These are phyloP conservation scores for Tricholoma furcatifolium DNA, from an alignment of 768 basidiomycete species.

Conservation along the genomic window DNA sequence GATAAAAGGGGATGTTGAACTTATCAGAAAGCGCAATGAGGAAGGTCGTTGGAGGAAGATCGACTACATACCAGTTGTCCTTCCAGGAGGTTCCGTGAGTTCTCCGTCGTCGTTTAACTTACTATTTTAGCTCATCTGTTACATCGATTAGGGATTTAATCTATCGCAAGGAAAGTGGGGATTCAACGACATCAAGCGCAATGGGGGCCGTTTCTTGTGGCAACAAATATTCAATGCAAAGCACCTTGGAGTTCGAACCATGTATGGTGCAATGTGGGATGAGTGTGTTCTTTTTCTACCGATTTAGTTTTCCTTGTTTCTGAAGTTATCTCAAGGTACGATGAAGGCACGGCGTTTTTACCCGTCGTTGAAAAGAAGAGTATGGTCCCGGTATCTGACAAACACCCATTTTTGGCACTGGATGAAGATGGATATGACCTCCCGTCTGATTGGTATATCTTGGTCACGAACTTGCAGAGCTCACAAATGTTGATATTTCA, in stretches of 20 bases:
- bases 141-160: constrained; percentile 57
- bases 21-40: constrained; percentile 51
- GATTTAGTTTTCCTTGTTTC: constrained; percentile 4
- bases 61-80: constrained; percentile 82
- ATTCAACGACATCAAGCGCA: constrained; percentile 68
- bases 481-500: not conserved
- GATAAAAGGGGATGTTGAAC: constrained; percentile 62
- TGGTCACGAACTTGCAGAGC: not conserved
- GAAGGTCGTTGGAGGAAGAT: constrained; percentile 46
- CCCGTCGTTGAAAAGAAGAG: constrained; percentile 62
- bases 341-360: constrained; percentile 83
- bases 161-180: constrained; percentile 68
- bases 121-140: constrained; percentile 12
- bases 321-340: constrained; percentile 50
- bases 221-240: constrained; percentile 71
- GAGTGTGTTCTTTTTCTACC: constrained; percentile 44
- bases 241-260: constrained; percentile 55
- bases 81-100: constrained; percentile 81
- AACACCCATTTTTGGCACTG: constrained; percentile 63
- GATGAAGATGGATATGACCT: constrained; percentile 78
- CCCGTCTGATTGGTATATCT: constrained; percentile 74
- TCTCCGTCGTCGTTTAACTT: constrained; percentile 1
- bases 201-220: constrained; percentile 80
- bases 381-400: constrained; percentile 58
- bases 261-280: constrained; percentile 90